A percentile compares a stretch with the other conserved stretches of the same genome.
Evolutionary conservation across 2,329 filamentous ascomycete genomes (phyloP).

Genomic region (Aspergillus puulaauensis): DNA sequence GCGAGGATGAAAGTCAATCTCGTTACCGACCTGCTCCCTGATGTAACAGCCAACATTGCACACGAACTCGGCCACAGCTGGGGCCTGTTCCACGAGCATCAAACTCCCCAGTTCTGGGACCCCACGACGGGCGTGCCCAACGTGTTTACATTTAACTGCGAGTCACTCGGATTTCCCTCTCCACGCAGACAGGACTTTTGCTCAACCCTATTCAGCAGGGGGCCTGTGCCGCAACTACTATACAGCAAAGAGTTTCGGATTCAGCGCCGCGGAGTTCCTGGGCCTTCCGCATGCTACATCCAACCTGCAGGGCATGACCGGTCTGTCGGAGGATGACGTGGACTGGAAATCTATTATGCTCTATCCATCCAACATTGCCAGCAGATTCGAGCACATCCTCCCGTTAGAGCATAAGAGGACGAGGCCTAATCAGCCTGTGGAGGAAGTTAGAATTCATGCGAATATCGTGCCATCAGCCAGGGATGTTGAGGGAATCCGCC

Average conservation of each 20-base stretch:
- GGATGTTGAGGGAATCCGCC: conserved; percentile 1
- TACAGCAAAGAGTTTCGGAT: background rate
- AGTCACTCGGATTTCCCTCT: background rate
- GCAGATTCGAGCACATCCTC: too few relatives aligned
- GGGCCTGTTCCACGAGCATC: conserved; percentile 13
- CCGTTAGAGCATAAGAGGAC: background rate
- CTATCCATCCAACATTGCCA: background rate
- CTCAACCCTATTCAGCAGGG: background rate
- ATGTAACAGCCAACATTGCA: background rate
- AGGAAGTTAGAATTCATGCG: background rate
- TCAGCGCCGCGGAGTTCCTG: background rate
- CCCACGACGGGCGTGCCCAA: background rate
- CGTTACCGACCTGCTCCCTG: background rate
- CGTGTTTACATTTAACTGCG: conserved; percentile 4
- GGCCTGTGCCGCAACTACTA: background rate
- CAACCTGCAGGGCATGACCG: background rate
- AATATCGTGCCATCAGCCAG: background rate
- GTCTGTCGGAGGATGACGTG: background rate
- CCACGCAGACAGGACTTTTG: background rate
- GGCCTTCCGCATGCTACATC: background rate
- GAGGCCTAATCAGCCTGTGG: background rate
- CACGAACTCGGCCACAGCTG: conserved; percentile 15
- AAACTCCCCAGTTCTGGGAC: conserved; percentile 5
- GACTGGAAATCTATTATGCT: conserved; percentile 16
- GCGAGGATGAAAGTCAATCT: background rate